Base-by-base conservation (phyloP, 108 stramenopile genomes). In the Pseudonitzschia multiseries region DNA sequence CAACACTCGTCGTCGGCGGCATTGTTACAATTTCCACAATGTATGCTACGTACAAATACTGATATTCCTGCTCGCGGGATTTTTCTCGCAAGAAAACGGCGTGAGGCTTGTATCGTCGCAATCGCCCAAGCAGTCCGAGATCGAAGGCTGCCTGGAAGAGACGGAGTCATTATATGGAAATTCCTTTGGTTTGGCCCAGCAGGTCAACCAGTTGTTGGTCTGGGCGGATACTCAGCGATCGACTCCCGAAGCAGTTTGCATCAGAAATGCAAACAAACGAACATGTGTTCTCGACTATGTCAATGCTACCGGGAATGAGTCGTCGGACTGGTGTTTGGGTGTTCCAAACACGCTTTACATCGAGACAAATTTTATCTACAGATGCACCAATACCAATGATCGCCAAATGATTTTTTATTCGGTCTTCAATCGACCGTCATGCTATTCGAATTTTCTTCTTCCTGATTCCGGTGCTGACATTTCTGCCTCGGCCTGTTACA, bases 331-430 rank as follows among this genome's bases (percentile, higher is more conserved):
- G 54, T 56, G 54, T 26, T 26, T 56, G 24, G 2, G 6, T 56
- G 22, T 56, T 26, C 54, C 54, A 22, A 56, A 56, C 54, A 56
- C 54, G 9, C 9, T 56, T 12, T 56, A 56, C 54, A 22, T 56
- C 54, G 54, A 56, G 24, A 56, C 54, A 24, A 26, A 13, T 10
- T 56, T 26, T 24, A 56, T 56, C 2, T 22, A 24, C 5, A 56
- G 26, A 26, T 56, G 54, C 54, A 26, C 21, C 26, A 24, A 24
- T 12, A 20, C 13, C 24, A 2, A 0, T 1, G 24, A 56, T 22
- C 21, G 26, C 24, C 50, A 51, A 17, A 22, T 26, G 21, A 1
- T 56, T 0, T 56, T 56, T 56, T 56, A 56, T 26, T 56, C 54
- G 4, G 10, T 56, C 54, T 22, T 13, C 21, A 56, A 56, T 26